A percentile compares a stretch with the other conserved stretches of the same genome.
Evolutionary conservation across 306 rosid genomes (phyloP).

Genomic region (Cucurbita maxima): DNA sequence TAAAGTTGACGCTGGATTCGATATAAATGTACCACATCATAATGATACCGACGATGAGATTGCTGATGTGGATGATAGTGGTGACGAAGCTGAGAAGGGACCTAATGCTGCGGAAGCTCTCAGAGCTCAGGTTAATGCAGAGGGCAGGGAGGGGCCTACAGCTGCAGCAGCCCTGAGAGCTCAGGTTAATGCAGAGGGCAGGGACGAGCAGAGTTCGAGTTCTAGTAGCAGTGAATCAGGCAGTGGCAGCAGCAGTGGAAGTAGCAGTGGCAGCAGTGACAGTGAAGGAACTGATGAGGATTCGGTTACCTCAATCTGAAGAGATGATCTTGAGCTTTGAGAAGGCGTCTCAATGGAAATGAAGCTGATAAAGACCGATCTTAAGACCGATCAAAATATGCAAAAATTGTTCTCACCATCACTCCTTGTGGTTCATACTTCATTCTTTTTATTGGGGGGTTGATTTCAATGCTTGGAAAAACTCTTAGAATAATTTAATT

Average conservation of each 20-base stretch:
- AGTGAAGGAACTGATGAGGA: constrained; percentile 80
- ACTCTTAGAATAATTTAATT: not conserved
- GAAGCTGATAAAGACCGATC: too few species aligned
- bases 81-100: constrained; percentile 74
- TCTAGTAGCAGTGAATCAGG: constrained; percentile 74
- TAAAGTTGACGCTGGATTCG: constrained; percentile 46
- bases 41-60: constrained; percentile 68
- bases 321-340: not conserved
- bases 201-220: constrained; percentile 40
- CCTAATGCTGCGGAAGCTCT: constrained; percentile 79
- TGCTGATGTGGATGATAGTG: constrained; percentile 80
- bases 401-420: not conserved
- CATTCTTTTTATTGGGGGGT: not conserved
- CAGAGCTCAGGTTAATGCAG: constrained; percentile 64
- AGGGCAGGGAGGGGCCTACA: constrained; percentile 41
- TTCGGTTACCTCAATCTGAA: constrained; percentile 53
- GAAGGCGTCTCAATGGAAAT: not conserved
- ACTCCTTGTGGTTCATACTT: not conserved
- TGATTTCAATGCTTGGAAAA: not conserved
- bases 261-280: constrained; percentile 63
- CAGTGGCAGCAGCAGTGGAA: constrained; percentile 42
- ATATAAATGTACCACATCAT: constrained; percentile 32
- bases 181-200: constrained; percentile 65
- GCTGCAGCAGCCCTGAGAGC: constrained; percentile 77
- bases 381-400: not conserved